Percentiles rank a stretch among this genome's conserved stretches.
Evolutionary conservation across 352 stramenopile species (phyloP).

Genomic region (Globisporangium spiculum): DNA sequence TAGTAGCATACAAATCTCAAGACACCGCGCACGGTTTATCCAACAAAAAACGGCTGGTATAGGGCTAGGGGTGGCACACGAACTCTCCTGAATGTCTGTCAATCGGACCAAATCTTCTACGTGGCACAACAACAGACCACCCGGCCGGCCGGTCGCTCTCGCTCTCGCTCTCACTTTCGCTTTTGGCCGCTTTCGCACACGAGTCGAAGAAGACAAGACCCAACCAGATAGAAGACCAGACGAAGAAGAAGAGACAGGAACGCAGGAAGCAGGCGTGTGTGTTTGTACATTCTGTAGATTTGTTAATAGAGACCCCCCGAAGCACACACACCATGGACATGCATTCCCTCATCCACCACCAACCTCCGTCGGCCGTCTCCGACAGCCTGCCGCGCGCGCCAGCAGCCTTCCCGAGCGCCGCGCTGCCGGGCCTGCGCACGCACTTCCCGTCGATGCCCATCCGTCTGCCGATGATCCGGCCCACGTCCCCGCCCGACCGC

Average conservation of each 20-base stretch:
- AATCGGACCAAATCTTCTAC: conserved; percentile 2
- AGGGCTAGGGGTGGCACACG: not conserved
- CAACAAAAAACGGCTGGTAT: not conserved
- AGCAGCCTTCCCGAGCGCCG: conserved; percentile 22
- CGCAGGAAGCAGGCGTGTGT: not conserved
- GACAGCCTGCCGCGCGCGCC: conserved; percentile 15
- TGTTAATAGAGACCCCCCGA: conserved; percentile 7
- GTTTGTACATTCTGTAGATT: conserved; percentile 5
- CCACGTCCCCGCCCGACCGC: conserved; percentile 10
- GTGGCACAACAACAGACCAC: not conserved
- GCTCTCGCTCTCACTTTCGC: conserved; percentile 8
- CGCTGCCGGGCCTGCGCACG: conserved; percentile 34
- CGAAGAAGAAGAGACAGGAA: not conserved
- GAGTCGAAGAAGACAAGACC: not conserved
- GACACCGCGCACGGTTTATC: not conserved
- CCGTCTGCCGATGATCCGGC: conserved; percentile 32
- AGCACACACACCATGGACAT: conserved; percentile 53
- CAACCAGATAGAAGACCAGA: not conserved
- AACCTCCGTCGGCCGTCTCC: conserved; percentile 24
- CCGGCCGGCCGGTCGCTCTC: not conserved
- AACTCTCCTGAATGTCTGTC: conserved; percentile 1
- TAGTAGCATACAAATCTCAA: not conserved
- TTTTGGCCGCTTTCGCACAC: conserved; percentile 9
- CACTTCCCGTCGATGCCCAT: conserved; percentile 51
- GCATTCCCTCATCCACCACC: conserved; percentile 65